These are phyloP conservation scores for Eucalyptus polybractea DNA, from an alignment of 345 rosid species.

Conservation along the genomic window DNA sequence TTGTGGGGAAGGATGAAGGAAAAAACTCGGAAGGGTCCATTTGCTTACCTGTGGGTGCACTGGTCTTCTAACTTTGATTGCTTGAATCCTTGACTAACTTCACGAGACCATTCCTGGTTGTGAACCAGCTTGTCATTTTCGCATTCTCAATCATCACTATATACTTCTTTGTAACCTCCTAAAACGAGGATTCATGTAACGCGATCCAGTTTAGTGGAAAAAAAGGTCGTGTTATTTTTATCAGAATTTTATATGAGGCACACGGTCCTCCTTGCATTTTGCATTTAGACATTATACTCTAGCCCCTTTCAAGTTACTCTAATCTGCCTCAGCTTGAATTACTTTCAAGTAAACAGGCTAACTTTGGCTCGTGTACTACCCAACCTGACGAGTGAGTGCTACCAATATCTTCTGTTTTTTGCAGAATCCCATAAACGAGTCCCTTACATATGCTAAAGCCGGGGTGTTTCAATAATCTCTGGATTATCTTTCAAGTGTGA, in stretches of 20 bases:
- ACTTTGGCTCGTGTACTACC: neutral
- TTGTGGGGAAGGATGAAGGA: neutral
- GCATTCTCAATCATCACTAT: neutral
- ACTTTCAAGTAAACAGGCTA: neutral
- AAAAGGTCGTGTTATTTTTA: neutral
- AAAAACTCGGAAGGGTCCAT: neutral
- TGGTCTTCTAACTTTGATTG: constrained; percentile 34
- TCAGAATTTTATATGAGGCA: neutral
- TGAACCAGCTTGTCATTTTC: neutral
- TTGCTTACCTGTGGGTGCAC: constrained; percentile 36
- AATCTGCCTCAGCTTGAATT: neutral
- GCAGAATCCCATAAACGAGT: neutral
- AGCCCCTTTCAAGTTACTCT: neutral
- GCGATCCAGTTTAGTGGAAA: neutral
- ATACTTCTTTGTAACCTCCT: neutral
- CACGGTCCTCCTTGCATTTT: neutral
- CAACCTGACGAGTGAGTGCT: neutral
- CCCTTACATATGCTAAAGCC: neutral
- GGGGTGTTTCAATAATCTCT: neutral
- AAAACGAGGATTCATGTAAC: neutral
- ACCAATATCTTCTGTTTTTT: neutral
- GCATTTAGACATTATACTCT: neutral
- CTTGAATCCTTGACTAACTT: constrained; percentile 17
- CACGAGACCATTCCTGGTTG: constrained; percentile 19
- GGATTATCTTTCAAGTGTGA: neutral